Conservation (phyloP, 2,329 filamentous ascomycete genomes). For the Chaetomium sp. region DNA sequence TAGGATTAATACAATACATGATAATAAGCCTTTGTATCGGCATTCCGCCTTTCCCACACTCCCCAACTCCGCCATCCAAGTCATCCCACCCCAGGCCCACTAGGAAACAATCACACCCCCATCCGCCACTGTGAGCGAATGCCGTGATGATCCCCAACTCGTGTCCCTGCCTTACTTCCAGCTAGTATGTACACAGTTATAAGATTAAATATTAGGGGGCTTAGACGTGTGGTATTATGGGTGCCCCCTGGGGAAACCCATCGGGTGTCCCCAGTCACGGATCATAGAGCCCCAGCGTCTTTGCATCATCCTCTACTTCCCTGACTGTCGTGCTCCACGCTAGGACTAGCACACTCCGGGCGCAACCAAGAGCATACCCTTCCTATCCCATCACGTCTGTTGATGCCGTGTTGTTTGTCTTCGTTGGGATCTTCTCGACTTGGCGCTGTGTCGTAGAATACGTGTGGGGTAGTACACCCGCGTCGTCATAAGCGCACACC, state of each 20-base stretch:
- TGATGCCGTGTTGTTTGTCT: not conserved
- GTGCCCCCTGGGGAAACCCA: not conserved
- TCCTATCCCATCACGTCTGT: not conserved
- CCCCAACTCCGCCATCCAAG: not conserved
- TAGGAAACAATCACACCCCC: slow-evolving; percentile 2
- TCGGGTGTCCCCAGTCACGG: slow-evolving; percentile 5
- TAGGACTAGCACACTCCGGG: slow-evolving; percentile 5
- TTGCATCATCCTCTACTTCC: not conserved
- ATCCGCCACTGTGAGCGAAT: slow-evolving; percentile 1
- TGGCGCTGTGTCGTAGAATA: not conserved
- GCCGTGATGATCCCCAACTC: slow-evolving; percentile 1
- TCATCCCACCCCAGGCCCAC: not conserved
- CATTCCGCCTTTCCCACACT: not conserved
- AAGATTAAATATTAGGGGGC: slow-evolving; percentile 28
- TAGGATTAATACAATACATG: too few relatives aligned
- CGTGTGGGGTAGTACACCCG: not conserved
- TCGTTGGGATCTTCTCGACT: not conserved
- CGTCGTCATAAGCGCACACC: slow-evolving; percentile 1
- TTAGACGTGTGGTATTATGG: slow-evolving; percentile 20
- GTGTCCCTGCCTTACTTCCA: not conserved
- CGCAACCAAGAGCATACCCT: not conserved
- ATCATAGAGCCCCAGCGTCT: not conserved
- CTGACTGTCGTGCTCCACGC: not conserved
- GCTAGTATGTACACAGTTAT: slow-evolving; percentile 24
- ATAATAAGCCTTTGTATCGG: not conserved